Conservation (phyloP, 352 stramenopile species). For the Thalassiosira mediterranea region DNA sequence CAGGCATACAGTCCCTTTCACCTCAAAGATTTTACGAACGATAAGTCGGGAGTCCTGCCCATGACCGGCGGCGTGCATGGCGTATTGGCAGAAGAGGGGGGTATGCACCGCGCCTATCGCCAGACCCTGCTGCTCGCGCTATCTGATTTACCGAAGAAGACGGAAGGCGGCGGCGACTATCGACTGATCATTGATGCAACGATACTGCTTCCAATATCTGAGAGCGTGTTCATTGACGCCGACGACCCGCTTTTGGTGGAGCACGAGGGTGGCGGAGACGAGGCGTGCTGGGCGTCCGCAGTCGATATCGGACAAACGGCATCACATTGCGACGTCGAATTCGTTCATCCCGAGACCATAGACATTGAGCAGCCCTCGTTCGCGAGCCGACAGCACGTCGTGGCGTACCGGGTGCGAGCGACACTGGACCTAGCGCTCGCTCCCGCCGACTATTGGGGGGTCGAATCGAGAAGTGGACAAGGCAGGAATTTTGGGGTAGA, state of each 20-base stretch:
- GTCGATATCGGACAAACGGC: not conserved
- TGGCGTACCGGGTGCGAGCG: conserved; percentile 39
- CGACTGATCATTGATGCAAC: conserved; percentile 26
- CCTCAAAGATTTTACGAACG: conserved; percentile 26
- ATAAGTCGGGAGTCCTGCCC: not conserved
- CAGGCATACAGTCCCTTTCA: conserved; percentile 42
- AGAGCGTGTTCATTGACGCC: conserved; percentile 46
- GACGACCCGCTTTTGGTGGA: conserved; percentile 44
- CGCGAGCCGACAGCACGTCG: conserved; percentile 63
- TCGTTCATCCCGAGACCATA: conserved; percentile 41
- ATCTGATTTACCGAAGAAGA: not conserved
- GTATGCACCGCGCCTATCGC: conserved; percentile 41
- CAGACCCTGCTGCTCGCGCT: conserved; percentile 28
- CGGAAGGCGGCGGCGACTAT: not conserved
- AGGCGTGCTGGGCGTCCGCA: conserved; percentile 20
- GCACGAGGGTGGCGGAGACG: conserved; percentile 18
- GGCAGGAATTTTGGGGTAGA: conserved; percentile 7
- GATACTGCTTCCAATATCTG: conserved; percentile 37
- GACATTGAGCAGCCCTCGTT: conserved; percentile 79
- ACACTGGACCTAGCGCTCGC: conserved; percentile 16
- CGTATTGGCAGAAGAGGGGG: conserved; percentile 28
- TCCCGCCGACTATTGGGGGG: not conserved
- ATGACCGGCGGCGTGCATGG: conserved; percentile 21
- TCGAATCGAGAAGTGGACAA: too few relatives aligned
- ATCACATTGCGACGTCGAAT: conserved; percentile 36